Evolutionary conservation across 495 filamentous ascomycete genomes (phyloP).

Genomic region (Chaetomidium leptoderma): DNA sequence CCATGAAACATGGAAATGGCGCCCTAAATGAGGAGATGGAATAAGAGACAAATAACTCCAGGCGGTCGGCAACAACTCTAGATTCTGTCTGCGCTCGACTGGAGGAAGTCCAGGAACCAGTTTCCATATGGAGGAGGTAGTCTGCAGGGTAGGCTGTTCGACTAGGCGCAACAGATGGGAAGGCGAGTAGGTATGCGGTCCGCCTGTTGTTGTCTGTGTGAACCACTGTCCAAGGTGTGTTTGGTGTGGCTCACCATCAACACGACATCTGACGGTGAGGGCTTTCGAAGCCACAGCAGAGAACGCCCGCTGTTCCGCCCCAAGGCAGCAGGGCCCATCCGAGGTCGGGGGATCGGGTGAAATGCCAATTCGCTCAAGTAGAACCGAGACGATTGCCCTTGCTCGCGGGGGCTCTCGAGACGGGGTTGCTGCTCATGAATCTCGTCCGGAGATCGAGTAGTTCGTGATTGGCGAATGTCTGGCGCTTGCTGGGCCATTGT

Average conservation of each 20-base stretch:
- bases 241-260: neutral
- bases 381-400: neutral
- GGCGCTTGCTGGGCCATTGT: conserved; percentile 6
- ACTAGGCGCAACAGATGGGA: neutral
- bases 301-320: conserved; percentile 20
- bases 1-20: too few relatives aligned
- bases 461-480: conserved; percentile 15
- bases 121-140: too few relatives aligned
- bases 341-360: neutral
- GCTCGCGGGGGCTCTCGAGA: neutral
- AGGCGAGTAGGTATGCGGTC: neutral
- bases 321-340: conserved; percentile 15
- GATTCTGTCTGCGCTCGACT: too few relatives aligned
- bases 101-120: too few relatives aligned
- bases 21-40: too few relatives aligned
- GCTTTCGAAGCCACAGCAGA: neutral
- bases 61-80: too few relatives aligned
- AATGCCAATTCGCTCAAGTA: neutral
- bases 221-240: neutral
- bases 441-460: neutral
- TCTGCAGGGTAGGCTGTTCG: neutral
- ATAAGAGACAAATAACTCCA: too few relatives aligned
- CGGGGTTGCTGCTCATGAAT: neutral
- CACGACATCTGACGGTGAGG: neutral
- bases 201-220: neutral